Evolutionary conservation across 495 filamentous ascomycete species (phyloP).

Genomic region (Hyaloscypha variabilis): DNA sequence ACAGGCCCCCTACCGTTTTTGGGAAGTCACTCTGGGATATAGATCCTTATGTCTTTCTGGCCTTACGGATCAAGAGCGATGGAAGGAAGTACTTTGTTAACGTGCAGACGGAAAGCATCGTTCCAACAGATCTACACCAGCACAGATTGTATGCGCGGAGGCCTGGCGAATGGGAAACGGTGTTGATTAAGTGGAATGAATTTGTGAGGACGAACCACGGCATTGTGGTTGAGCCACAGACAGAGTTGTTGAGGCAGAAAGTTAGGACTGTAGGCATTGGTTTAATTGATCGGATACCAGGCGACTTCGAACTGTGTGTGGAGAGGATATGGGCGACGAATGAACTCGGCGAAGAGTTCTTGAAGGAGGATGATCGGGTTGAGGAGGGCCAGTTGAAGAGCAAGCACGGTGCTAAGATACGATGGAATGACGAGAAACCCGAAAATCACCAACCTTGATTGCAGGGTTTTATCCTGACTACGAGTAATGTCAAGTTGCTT

Average conservation of each 20-base stretch:
- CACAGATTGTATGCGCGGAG: slow-evolving; percentile 84
- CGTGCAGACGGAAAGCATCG: slow-evolving; percentile 89
- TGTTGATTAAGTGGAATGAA: slow-evolving; percentile 83
- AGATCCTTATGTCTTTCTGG: slow-evolving; percentile 85
- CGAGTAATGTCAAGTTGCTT: neutral
- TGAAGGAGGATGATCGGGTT: slow-evolving; percentile 30
- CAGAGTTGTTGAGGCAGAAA: slow-evolving; percentile 80
- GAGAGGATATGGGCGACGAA: slow-evolving; percentile 86
- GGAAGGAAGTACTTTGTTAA: slow-evolving; percentile 93
- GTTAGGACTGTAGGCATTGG: slow-evolving; percentile 85
- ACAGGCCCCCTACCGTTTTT: slow-evolving; percentile 67
- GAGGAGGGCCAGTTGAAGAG: slow-evolving; percentile 42
- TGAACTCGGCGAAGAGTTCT: slow-evolving; percentile 45
- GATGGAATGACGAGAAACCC: slow-evolving; percentile 39
- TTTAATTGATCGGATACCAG: slow-evolving; percentile 84
- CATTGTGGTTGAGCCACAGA: slow-evolving; percentile 86
- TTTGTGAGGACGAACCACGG: slow-evolving; percentile 96
- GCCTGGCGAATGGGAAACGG: slow-evolving; percentile 89
- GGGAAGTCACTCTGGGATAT: slow-evolving; percentile 85
- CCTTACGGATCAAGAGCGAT: slow-evolving; percentile 87
- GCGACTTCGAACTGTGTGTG: slow-evolving; percentile 81
- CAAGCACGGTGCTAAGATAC: slow-evolving; percentile 47
- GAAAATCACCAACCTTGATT: slow-evolving; percentile 4
- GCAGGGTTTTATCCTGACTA: neutral
- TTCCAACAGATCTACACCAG: slow-evolving; percentile 93